Percentiles rank a stretch among this genome's conserved stretches.
These are phyloP conservation scores for Poa pratensis DNA, from an alignment of 176 grass and related monocot species.

Conservation along the genomic window DNA sequence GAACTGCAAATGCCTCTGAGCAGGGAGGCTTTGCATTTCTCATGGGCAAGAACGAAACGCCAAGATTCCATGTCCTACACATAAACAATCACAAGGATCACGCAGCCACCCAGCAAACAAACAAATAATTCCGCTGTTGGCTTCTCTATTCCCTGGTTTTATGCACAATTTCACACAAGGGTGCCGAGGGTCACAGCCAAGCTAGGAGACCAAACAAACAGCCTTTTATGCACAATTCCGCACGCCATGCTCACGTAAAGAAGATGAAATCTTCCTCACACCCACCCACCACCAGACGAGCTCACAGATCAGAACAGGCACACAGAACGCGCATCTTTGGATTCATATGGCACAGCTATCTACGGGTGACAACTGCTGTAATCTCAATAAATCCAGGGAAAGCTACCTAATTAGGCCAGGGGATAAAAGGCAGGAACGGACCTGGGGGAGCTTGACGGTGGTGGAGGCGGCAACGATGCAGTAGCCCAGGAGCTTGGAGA, in stretches of 20 bases:
- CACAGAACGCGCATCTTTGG: neutral
- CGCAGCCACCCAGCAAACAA: slow-evolving; percentile 26
- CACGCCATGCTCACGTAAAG: slow-evolving; percentile 41
- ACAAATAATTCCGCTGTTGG: slow-evolving; percentile 18
- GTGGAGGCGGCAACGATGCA: slow-evolving; percentile 95
- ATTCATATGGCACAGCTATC: neutral
- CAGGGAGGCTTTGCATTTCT: neutral
- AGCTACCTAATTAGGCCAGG: neutral
- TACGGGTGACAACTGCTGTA: neutral
- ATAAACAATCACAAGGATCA: slow-evolving; percentile 41
- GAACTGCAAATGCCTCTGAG: slow-evolving; percentile 1
- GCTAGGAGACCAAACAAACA: neutral
- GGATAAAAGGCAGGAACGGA: neutral
- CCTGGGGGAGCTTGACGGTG: slow-evolving; percentile 96
- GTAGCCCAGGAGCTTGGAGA: slow-evolving; percentile 93
- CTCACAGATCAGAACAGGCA: slow-evolving; percentile 34
- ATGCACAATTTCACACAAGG: neutral
- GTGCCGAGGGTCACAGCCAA: slow-evolving; percentile 26
- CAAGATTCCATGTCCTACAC: slow-evolving; percentile 21
- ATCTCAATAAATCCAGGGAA: neutral
- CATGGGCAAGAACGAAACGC: slow-evolving; percentile 11
- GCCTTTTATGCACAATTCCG: slow-evolving; percentile 30
- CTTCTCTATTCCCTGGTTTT: slow-evolving; percentile 9
- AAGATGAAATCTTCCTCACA: neutral
- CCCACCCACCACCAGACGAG: neutral